Conservation (phyloP, 2,329 filamentous ascomycete species). For the Penicillium sp. region DNA sequence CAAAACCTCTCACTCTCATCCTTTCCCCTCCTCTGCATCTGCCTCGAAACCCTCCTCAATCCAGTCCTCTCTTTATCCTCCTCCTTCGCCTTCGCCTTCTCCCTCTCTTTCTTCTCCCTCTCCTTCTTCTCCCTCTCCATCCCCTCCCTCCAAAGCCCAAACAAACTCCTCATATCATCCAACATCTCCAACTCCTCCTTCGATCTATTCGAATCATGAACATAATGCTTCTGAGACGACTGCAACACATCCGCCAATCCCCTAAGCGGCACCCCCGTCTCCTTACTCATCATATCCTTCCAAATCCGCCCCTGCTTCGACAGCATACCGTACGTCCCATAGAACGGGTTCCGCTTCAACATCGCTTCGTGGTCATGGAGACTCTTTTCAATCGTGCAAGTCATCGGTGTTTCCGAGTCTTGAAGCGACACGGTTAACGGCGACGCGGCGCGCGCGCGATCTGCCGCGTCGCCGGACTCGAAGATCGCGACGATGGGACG, state of each 20-base stretch:
- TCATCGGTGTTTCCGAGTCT: slow-evolving; percentile 10
- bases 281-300: slow-evolving; percentile 25
- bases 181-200: slow-evolving; percentile 18
- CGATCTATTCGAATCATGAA: neutral
- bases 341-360: slow-evolving; percentile 33
- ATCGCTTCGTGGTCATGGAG: slow-evolving; percentile 28
- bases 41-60: neutral
- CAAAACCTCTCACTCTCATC: neutral
- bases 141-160: slow-evolving; percentile 23
- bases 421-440: slow-evolving; percentile 27
- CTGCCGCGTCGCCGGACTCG: slow-evolving; percentile 33
- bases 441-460: slow-evolving; percentile 31
- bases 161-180: slow-evolving; percentile 25
- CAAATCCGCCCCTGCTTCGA: slow-evolving; percentile 20
- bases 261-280: slow-evolving; percentile 24
- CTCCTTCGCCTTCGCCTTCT: no score
- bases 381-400: slow-evolving; percentile 27
- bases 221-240: slow-evolving; percentile 21
- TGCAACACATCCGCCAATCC: slow-evolving; percentile 33
- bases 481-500: slow-evolving; percentile 34
- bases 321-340: slow-evolving; percentile 25
- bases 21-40: neutral
- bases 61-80: neutral
- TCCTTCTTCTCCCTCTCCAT: neutral
- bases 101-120: neutral